Evolutionary conservation across 2,329 filamentous ascomycete species (phyloP).

Genomic region (Pyricularia sp.): DNA sequence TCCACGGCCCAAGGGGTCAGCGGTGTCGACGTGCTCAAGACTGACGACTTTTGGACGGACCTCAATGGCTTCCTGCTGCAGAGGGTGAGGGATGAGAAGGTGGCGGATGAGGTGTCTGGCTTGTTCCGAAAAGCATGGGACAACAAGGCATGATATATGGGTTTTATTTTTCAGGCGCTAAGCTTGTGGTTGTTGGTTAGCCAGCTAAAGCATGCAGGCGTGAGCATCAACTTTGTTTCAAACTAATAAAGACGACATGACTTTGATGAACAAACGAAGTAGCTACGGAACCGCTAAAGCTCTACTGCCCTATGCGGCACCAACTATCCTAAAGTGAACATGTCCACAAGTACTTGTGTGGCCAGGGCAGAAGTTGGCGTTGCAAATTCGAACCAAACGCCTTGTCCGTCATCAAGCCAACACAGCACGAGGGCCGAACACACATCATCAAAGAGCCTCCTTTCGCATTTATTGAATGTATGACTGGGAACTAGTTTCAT

Average conservation of each 20-base stretch:
- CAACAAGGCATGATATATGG: constrained; percentile 20
- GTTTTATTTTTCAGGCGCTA: background rate
- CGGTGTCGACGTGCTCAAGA: constrained; percentile 51
- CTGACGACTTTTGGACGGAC: constrained; percentile 78
- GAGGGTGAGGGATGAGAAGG: constrained; percentile 61
- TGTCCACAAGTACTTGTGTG: background rate
- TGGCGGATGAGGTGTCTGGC: constrained; percentile 53
- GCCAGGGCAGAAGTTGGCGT: background rate
- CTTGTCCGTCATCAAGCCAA: background rate
- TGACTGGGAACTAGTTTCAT: background rate
- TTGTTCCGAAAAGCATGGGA: constrained; percentile 68
- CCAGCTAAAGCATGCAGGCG: background rate
- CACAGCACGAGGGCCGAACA: background rate
- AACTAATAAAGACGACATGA: background rate
- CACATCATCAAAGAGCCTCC: background rate
- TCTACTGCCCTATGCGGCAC: background rate
- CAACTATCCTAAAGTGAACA: background rate
- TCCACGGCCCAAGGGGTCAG: constrained; percentile 43
- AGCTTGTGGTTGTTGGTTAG: background rate
- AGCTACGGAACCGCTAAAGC: background rate
- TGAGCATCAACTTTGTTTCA: background rate
- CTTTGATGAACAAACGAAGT: background rate
- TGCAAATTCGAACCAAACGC: background rate
- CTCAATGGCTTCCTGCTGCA: constrained; percentile 72
- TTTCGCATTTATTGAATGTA: constrained; percentile 1